phyloP scores from a whole-genome alignment of 805 yeast species.

The Torulaspora gathmanii region DNA sequence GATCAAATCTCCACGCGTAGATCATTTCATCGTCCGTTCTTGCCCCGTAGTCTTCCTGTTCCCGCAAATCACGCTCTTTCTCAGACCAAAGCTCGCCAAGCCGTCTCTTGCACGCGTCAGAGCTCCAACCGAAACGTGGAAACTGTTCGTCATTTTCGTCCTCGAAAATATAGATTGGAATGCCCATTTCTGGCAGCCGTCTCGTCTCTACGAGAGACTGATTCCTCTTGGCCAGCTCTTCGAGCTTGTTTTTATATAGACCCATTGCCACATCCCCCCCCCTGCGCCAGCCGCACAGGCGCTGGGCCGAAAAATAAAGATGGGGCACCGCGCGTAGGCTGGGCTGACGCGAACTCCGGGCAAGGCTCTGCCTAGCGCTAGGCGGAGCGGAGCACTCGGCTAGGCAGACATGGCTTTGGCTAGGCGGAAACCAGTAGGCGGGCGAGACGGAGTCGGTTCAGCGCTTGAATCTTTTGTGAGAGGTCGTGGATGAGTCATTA shows the following conservation, averaged over 20 bases:
- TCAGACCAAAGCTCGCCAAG: neutral
- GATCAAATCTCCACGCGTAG: conserved; percentile 6
- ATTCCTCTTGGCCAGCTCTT: neutral
- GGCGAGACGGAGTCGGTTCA: neutral
- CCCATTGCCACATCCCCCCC: conserved; percentile 2
- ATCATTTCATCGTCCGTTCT: conserved; percentile 2
- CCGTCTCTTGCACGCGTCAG: neutral
- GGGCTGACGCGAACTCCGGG: neutral
- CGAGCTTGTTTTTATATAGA: neutral
- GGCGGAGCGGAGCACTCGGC: neutral
- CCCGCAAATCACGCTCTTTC: neutral
- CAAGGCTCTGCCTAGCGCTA: conserved; percentile 1
- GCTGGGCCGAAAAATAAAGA: neutral
- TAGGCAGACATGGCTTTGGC: neutral
- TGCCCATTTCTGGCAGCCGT: conserved; percentile 9
- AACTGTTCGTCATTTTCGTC: neutral
- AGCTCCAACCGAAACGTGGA: neutral
- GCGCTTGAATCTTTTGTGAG: conserved; percentile 4
- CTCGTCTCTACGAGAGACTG: neutral
- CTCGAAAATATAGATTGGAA: conserved; percentile 11
- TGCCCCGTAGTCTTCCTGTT: neutral
- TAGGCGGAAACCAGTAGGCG: neutral
- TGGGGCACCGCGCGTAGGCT: neutral
- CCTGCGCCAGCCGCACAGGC: conserved; percentile 5
- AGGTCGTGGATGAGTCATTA: conserved; percentile 4